Base-by-base conservation (phyloP, 805 yeast genomes). In the Candida xyloterini region DNA sequence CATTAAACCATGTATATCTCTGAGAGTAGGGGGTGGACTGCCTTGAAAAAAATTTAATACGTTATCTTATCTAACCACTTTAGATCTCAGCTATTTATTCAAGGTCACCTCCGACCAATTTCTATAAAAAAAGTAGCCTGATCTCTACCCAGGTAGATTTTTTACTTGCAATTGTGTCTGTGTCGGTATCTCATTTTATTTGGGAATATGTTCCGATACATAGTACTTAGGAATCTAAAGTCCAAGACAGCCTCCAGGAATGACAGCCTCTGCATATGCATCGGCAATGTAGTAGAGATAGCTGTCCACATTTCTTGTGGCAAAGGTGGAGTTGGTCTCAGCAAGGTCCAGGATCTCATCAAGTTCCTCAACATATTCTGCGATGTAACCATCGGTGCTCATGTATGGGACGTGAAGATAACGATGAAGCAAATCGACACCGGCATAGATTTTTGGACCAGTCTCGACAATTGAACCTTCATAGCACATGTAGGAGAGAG, bases 391-490 rank as follows among this genome's bases (percentile, higher is more conserved):
- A 41, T 59, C 53, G 15, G 59, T 65, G 28, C 20, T 27, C 43
- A 66, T 33, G 3, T 25, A 50, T 14, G 57, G 56, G 14, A 66
- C 51, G 46, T 67, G 71, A 56, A 65, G 60, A 38, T 63, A 46
- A 48, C 72, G 62, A 42, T 66, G 73, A 24, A 67, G 42, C 16
- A 67, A 42, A 46, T 67, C 72, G 35, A 50, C 43, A 31, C 67
- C 60, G 9, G 64, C 62, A 59, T 65, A 66, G 31, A 50, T 57
- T 20, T 52, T 47, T 22, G 65, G 53, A 5, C 53, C 53, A 2
- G 52, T 49, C 10, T 54, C 47, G 7, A 50, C 56, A n/a, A 60
- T 52, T 35, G 56, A 56, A 15, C 71, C 71, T 42, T 53, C 55
- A 11, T 61, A 52, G 48, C 73, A 67, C 38, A 67, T 46, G 30